Base-by-base conservation (phyloP, 768 basidiomycete species). In the Hygrophoropsis aurantiaca region DNA sequence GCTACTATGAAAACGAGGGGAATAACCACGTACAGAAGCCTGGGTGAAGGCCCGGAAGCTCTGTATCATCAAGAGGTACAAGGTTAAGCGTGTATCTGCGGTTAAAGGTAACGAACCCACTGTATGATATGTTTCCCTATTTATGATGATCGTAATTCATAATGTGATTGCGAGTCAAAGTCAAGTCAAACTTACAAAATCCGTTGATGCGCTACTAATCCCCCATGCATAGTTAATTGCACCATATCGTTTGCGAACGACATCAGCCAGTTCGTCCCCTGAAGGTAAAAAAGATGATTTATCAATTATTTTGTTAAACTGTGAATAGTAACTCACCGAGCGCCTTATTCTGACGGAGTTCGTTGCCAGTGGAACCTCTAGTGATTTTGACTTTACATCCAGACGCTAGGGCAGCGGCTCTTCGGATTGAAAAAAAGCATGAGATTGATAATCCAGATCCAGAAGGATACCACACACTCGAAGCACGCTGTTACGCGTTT, bases 181-280 rank as follows among this genome's bases (percentile, higher is more conserved):
- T n/a, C n/a, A n/a, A n/a, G n/a, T n/a, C n/a, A n/a, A 5, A 69
- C 85, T 71, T 55, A 90, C 90, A 53, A 92, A 91, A 60, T 91
- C 90, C 3, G 90, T 91, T 4, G 87, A 91, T 11, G 87, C 89
- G 37, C 74, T 75, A 4, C 70, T 66, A 55, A 85, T 85, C 37
- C 87, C 83, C 74, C 79, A 82, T 50, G 78, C 75, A 56, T 82
- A 78, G 59, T 85, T 81, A 44, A 85, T 72, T 2, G 66, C 65
- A 0, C 84, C 86, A 48, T 82, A 85, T 45, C 79, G 79, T 50
- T 78, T 81, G 15, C 74, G 65, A 26, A 81, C 74, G 30, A 87
- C 72, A 40, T 78, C 75, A 0, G 79, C 80, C 25, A 88, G 82
- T 58, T 86, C 85, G 11, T 71, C 74, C 2, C 81, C 88, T 90